Evolutionary conservation across 2,329 filamentous ascomycete genomes (phyloP), one percentile per base, ranked within the genome.

Genomic region (Metarhizium rileyi): DNA sequence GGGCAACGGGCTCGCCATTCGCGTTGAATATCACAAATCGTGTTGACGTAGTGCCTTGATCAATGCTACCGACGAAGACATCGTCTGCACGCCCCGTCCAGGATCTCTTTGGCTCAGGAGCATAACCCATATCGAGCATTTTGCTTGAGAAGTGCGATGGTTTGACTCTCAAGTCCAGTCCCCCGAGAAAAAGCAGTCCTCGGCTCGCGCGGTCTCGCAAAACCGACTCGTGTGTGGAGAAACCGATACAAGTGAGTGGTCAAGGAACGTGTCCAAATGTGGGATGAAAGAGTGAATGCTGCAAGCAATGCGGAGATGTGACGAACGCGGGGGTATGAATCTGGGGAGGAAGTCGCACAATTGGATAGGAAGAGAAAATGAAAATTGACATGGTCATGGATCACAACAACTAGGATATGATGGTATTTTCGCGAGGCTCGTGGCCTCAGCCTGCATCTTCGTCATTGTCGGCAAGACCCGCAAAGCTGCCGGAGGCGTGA

Each of bases 21-120:
- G 81, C 81, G 67, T 95, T 83, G 70, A 95, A 95, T 63, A 96
- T 90, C 58, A 95, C 78, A 69, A 95, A 95, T 35, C 90, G 80
- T 30, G 89, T 87, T 52, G 86, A 91, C 28, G 90, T 95, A 12
- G 90, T 95, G 51, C 90, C 90, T 62, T 94, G 88, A 63, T 95
- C 90, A 63, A 95, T 90, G 58, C 86, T 87, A 52, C 89, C 90
- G 53, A 95, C 84, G 61, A 87, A 95, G 69, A 79, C 79, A 50
- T 83, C 38, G 23, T 42, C 20, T 12, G 38, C 38, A 18, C 8
- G 10, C 38, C 22, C 22, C 10, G 38, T 54, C 52, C 67, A 62
- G 14, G 38, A 5, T 42, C 38, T 42, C 20, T 42, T 25, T 12
- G 38, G 20, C 38, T 42, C 22, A 23, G 38, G 38, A 23, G 38